Percentiles rank a stretch among this genome's conserved stretches.
These are phyloP conservation scores for Cucurbitaria berberidis DNA, from an alignment of 2,329 filamentous ascomycete genomes.

Conservation along the genomic window DNA sequence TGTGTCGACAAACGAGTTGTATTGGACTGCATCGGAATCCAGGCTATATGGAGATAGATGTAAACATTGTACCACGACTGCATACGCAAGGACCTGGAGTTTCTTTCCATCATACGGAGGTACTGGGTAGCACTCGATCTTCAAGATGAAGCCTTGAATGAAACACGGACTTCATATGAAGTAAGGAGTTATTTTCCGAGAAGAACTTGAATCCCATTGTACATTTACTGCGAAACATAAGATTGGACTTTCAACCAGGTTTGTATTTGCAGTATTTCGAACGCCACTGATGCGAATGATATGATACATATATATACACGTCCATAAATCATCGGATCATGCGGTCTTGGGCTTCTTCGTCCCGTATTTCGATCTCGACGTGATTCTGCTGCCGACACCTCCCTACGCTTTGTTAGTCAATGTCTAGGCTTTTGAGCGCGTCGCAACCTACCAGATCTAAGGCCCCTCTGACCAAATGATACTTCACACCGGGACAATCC, in stretches of 20 bases:
- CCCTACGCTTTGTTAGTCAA: slow-evolving; percentile 64
- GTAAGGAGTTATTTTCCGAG: not conserved
- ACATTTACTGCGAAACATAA: not conserved
- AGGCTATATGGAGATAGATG: not conserved
- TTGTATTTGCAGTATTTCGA: slow-evolving; percentile 8
- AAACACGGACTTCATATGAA: not conserved
- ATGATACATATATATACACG: slow-evolving; percentile 37
- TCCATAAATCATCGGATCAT: slow-evolving; percentile 16
- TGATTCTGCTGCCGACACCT: slow-evolving; percentile 84
- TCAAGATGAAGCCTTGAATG: not conserved
- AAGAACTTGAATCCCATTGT: not conserved
- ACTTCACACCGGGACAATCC: slow-evolving; percentile 98
- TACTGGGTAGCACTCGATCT: not conserved
- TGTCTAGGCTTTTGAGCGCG: not conserved
- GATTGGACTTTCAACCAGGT: not conserved
- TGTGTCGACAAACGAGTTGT: not conserved
- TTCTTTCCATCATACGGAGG: not conserved
- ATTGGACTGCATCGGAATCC: not conserved
- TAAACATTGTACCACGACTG: not conserved
- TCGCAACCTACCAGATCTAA: slow-evolving; percentile 80
- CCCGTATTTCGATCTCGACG: slow-evolving; percentile 92
- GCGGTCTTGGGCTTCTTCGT: slow-evolving; percentile 92
- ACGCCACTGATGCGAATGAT: slow-evolving; percentile 34
- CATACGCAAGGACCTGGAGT: not conserved
- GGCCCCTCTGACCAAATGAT: slow-evolving; percentile 88